These are phyloP conservation scores for Cercospora sp. DNA, from an alignment of 2,329 filamentous ascomycete species.

Conservation along the genomic window DNA sequence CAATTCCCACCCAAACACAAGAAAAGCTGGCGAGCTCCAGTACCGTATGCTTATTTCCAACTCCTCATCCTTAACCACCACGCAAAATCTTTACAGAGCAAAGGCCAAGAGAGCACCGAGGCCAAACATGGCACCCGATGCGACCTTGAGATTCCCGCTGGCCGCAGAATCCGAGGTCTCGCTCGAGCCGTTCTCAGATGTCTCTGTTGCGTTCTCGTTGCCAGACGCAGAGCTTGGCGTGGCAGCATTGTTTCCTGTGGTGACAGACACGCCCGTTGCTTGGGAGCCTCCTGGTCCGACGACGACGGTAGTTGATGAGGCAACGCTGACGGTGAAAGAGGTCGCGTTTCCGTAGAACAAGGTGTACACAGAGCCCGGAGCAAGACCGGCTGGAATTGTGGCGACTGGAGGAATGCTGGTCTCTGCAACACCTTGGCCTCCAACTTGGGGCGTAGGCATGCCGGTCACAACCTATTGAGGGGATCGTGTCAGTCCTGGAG, in stretches of 20 bases:
- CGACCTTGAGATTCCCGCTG: slow-evolving; percentile 36
- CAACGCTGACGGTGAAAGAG: slow-evolving; percentile 40
- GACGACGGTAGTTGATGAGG: slow-evolving; percentile 36
- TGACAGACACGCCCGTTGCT: slow-evolving; percentile 8
- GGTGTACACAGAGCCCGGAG: slow-evolving; percentile 36
- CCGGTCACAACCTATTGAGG: slow-evolving; percentile 47
- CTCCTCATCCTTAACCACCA: not conserved
- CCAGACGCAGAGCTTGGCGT: slow-evolving; percentile 6
- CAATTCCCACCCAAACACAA: not conserved
- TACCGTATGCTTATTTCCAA: not conserved
- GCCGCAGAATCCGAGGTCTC: slow-evolving; percentile 30
- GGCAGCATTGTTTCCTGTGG: not conserved
- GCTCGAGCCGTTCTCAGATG: slow-evolving; percentile 22
- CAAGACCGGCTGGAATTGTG: slow-evolving; percentile 46
- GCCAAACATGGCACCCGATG: slow-evolving; percentile 39
- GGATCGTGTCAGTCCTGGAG: not conserved
- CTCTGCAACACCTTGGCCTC: slow-evolving; percentile 37
- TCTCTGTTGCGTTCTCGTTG: slow-evolving; percentile 19
- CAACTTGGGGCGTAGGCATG: slow-evolving; percentile 46
- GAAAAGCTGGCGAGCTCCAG: not conserved
- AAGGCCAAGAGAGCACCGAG: slow-evolving; percentile 42
- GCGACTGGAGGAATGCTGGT: slow-evolving; percentile 24
- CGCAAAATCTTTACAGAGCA: slow-evolving; percentile 37
- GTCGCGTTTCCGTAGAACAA: slow-evolving; percentile 33
- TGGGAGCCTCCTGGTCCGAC: slow-evolving; percentile 24